Conservation (phyloP, 176 grass and related monocot genomes). For the Guadua angustifolia region DNA sequence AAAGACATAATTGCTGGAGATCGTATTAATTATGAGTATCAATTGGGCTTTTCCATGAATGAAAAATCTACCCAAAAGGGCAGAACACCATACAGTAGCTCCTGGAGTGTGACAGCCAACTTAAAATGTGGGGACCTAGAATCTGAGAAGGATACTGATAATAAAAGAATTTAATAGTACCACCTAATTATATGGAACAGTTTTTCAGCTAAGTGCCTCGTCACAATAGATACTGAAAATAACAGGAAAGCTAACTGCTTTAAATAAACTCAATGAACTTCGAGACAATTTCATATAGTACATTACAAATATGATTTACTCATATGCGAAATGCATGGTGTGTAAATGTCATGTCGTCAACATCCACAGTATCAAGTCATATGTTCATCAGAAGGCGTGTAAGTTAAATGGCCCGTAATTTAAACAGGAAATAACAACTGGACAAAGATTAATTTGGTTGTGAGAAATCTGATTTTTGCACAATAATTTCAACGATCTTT, state of each 20-base stretch:
- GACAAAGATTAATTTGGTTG: background rate
- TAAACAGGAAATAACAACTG: background rate
- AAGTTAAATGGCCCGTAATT: background rate
- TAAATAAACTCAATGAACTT: too few relatives aligned
- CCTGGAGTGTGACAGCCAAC: background rate
- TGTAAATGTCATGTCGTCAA: too few relatives aligned
- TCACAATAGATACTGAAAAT: too few relatives aligned
- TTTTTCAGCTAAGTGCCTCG: too few relatives aligned
- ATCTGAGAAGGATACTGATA: background rate
- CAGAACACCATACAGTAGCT: background rate
- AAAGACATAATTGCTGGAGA: background rate
- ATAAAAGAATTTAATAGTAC: background rate
- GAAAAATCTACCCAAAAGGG: background rate
- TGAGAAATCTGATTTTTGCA: background rate
- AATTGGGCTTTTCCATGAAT: background rate
- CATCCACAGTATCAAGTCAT: background rate
- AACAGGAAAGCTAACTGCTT: too few relatives aligned
- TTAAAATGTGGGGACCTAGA: background rate
- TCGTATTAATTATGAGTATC: background rate
- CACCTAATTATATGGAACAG: too few relatives aligned
- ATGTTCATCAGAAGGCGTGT: background rate
- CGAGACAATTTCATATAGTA: too few relatives aligned
- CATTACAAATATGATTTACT: too few relatives aligned
- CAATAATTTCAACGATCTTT: background rate
- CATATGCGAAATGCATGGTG: too few relatives aligned